Evolutionary conservation across 192 early-diverging fungal species (phyloP).

Genomic region (Coemansia sp.): DNA sequence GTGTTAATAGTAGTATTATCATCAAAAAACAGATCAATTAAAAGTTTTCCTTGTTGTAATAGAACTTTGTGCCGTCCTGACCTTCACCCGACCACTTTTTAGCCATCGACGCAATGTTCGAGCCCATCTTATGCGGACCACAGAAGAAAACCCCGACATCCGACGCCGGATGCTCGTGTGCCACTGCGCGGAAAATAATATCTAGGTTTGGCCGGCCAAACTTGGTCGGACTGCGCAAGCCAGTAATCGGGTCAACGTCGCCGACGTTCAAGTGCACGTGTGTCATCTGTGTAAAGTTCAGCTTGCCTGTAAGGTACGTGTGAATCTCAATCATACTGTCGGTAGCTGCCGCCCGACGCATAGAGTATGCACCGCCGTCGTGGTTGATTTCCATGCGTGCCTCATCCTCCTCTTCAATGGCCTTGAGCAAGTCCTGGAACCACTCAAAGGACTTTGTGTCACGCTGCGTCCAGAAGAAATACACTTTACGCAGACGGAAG

Average conservation of each 20-base stretch:
- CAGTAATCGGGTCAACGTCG: conserved; percentile 67
- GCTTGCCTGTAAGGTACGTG: conserved; percentile 70
- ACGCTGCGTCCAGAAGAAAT: conserved; percentile 84
- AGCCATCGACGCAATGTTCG: conserved; percentile 60
- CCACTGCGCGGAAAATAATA: conserved; percentile 64
- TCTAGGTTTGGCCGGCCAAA: conserved; percentile 82
- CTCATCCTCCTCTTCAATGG: conserved; percentile 76
- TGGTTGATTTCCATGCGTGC: conserved; percentile 27
- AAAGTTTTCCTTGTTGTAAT: conserved; percentile 70
- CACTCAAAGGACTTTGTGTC: conserved; percentile 85
- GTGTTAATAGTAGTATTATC: not conserved
- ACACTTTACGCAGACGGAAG: conserved; percentile 72
- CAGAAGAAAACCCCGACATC: conserved; percentile 90
- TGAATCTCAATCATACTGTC: conserved; percentile 75
- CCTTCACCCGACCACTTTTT: conserved; percentile 63
- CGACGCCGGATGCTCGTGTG: conserved; percentile 62
- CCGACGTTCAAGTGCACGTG: conserved; percentile 55
- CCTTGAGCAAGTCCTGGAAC: conserved; percentile 81
- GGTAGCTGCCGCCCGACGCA: conserved; percentile 15
- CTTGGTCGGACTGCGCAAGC: conserved; percentile 68
- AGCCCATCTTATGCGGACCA: conserved; percentile 70
- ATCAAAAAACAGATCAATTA: conserved; percentile 9
- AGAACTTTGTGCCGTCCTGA: conserved; percentile 67
- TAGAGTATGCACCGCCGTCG: conserved; percentile 17
- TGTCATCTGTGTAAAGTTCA: conserved; percentile 59